These are phyloP conservation scores for Xylaria hypoxylon DNA, from an alignment of 2,329 filamentous ascomycete species.

Conservation along the genomic window DNA sequence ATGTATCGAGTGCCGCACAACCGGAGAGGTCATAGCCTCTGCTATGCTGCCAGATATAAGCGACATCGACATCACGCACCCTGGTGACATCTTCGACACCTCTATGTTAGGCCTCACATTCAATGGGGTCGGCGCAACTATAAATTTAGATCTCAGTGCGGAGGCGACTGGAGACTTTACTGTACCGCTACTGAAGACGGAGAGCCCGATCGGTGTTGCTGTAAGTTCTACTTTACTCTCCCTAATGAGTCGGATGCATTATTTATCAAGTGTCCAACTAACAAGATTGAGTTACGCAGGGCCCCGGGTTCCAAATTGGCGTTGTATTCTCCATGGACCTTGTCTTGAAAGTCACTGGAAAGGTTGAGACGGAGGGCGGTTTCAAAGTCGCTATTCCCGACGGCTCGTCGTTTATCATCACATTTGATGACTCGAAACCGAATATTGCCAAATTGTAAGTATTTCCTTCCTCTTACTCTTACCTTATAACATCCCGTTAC, in stretches of 20 bases:
- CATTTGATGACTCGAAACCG: slow-evolving; percentile 39
- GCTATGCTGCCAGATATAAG: slow-evolving; percentile 45
- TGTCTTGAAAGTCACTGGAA: slow-evolving; percentile 40
- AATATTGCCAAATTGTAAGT: slow-evolving; percentile 47
- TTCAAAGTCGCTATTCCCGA: slow-evolving; percentile 47
- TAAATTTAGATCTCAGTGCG: slow-evolving; percentile 42
- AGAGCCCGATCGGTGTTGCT: slow-evolving; percentile 44
- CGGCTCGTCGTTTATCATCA: slow-evolving; percentile 44
- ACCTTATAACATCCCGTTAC: neutral
- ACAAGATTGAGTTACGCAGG: slow-evolving; percentile 30
- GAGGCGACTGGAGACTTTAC: slow-evolving; percentile 38
- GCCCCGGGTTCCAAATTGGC: slow-evolving; percentile 45
- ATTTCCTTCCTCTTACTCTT: neutral
- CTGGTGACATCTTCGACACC: slow-evolving; percentile 43
- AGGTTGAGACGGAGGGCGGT: slow-evolving; percentile 42
- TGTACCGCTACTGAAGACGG: slow-evolving; percentile 41
- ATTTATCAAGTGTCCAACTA: neutral
- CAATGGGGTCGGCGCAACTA: slow-evolving; percentile 45
- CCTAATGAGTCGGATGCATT: neutral
- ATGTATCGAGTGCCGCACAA: slow-evolving; percentile 45
- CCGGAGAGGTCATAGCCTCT: slow-evolving; percentile 41
- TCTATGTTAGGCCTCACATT: slow-evolving; percentile 44
- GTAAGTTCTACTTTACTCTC: slow-evolving; percentile 35
- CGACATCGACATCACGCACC: slow-evolving; percentile 44
- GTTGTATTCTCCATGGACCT: slow-evolving; percentile 46